Evolutionary conservation across 176 grass and related monocot genomes (phyloP), one percentile per base, ranked within the genome.

Genomic region (Eragrostis curvula): DNA sequence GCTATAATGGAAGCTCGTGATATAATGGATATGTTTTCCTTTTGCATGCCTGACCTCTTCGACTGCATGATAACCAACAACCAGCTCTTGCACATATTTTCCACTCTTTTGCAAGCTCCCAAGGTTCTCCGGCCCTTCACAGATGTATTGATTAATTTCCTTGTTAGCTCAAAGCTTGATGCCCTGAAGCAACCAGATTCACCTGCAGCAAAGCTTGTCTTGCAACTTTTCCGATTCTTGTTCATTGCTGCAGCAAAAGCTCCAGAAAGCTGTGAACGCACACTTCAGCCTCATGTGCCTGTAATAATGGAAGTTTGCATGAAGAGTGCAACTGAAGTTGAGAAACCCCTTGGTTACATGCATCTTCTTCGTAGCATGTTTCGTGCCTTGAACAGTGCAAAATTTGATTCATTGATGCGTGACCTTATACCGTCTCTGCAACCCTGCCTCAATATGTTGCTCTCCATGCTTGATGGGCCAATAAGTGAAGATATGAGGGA

Each of bases 311-410:
- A 99, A 75, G 93, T 93, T 79, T 94, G 96, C 89, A 94, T 99
- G 96, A 99, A 90, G 85, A 99, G 90, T 90, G 93, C 89, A 39
- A 87, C 93, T 58, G 93, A 99, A 89, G 89, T 91, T 85, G 96
- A 96, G 49, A 99, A 96, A 50, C 96, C 96, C 91, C 92, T 99
- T 84, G 91, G 96, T 90, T 99, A 96, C 73, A 96, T 99, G 96
- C 88, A 99, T 74, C 91, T 99, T 87, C 91, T 99, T 67, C 92
- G 91, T 49, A 96, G 81, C 79, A 93, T 99, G 90, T 99, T 99
- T 81, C 88, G 93, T 65, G 92, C 91, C 28, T 70, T 99, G 87
- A 96, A 93, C 85, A 93, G 91, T 84, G 96, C 93, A 70, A 99
- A 99, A 71, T 99, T 99, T 87, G 96, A 99, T 91, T 91, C 85